These are phyloP conservation scores for Talaromyces rugulosus DNA, from an alignment of 2,329 filamentous ascomycete genomes.

Conservation along the genomic window DNA sequence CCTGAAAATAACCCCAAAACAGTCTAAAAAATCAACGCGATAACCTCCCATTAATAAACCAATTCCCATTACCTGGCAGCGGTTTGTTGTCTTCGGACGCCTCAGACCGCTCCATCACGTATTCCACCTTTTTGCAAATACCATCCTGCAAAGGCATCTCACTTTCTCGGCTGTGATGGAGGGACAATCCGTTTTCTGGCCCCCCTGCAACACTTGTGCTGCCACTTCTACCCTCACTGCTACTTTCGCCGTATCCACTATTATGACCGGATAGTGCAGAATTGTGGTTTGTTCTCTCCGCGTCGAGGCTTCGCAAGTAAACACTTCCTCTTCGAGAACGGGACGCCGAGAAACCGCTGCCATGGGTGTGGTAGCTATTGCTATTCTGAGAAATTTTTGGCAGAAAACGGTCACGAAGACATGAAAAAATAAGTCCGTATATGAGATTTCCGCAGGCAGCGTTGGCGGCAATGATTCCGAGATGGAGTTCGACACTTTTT, in stretches of 20 bases:
- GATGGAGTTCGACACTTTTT: neutral
- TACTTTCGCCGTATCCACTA: neutral
- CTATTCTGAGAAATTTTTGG: neutral
- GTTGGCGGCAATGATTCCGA: neutral
- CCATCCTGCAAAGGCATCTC: neutral
- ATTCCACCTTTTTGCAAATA: neutral
- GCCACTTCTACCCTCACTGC: neutral
- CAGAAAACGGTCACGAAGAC: neutral
- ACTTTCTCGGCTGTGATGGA: neutral
- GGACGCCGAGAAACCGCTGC: neutral
- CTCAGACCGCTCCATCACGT: neutral
- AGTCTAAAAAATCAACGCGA: neutral
- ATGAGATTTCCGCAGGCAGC: neutral
- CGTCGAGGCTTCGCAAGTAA: neutral
- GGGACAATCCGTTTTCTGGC: neutral
- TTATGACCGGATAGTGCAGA: neutral
- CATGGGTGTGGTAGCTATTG: neutral
- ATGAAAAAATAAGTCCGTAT: neutral
- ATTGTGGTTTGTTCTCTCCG: neutral
- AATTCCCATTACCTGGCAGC: neutral
- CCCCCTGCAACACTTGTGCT: neutral
- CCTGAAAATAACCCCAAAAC: neutral
- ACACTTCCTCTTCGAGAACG: neutral
- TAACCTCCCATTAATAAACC: neutral
- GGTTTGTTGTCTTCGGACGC: neutral